These are phyloP conservation scores for Vigna radiata DNA, from an alignment of 306 rosid genomes.

Conservation along the genomic window DNA sequence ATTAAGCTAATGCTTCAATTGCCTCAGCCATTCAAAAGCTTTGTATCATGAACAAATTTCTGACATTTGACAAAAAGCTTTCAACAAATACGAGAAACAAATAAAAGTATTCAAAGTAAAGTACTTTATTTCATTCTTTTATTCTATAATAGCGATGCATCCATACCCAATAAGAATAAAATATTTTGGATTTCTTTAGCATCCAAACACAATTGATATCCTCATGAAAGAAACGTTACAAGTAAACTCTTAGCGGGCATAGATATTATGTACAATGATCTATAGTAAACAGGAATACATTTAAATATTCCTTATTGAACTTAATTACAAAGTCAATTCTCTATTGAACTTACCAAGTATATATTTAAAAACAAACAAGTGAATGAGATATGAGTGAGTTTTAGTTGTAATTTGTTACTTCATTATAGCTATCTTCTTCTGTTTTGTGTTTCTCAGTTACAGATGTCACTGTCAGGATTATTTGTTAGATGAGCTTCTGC, in stretches of 20 bases:
- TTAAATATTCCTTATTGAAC: background rate
- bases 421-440: too few relatives aligned
- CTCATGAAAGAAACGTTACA: background rate
- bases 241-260: background rate
- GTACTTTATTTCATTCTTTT: background rate
- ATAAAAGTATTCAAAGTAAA: slow-evolving; percentile 1
- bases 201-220: background rate
- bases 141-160: background rate
- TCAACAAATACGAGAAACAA: slow-evolving; percentile 1
- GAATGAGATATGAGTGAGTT: background rate
- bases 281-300: slow-evolving; percentile 6
- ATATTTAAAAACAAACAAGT: slow-evolving; percentile 11
- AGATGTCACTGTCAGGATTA: too few relatives aligned
- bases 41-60: slow-evolving; percentile 9
- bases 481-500: too few relatives aligned
- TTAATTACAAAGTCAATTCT: background rate
- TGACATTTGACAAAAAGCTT: background rate
- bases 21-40: slow-evolving; percentile 10
- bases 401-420: too few relatives aligned
- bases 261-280: slow-evolving; percentile 10
- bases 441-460: too few relatives aligned
- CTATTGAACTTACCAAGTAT: slow-evolving; percentile 6
- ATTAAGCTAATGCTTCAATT: background rate
- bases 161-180: background rate
- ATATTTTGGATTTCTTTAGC: slow-evolving; percentile 1